Evolutionary conservation across 148 eudicot species (phyloP), one percentile per base, ranked within the genome.

Genomic region (Polygonum maritimum): DNA sequence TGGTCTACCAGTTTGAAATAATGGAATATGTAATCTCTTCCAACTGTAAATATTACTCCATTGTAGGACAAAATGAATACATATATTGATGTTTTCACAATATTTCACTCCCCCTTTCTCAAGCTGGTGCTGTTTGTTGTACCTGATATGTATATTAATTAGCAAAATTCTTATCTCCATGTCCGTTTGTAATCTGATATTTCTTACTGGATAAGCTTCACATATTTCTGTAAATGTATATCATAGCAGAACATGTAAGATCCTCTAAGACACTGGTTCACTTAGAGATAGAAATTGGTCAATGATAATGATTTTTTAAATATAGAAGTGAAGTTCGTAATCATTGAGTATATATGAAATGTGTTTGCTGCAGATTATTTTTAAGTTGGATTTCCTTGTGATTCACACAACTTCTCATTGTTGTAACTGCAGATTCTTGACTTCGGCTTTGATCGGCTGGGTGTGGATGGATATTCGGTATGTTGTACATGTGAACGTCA

Each of bases 361-460:
- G 40, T 63, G 40, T 63, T 26, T 12, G 7, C 4, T 63, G 70
- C 31, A 31, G 13, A 19, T 57, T 31, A 63, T 11, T 63, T 52
- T 12, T n/a, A 33, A 31, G 18, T 9, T 7, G 18, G 41, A 8
- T 13, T 63, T 63, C 14, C 40, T 63, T 63, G 67, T 63, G 13
- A 22, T 13, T 13, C 40, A 63, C 18, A 1, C 6, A 31, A 22
- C n/a, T 63, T 5, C 10, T 58, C 19, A 21, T 21, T 19, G 19
- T 5, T 58, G 33, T 15, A 60, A 21, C 36, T 80, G 52, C 83
- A 92, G 98, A 84, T 95, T 82, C 98, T 95, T 80, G 98, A 95
- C 88, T 95, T 95, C 77, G 98, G 91, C 58, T 95, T 95, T 71
- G 96, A 95, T 82, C 89, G 98, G 49, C 78, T 95, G 89, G 98